Evolutionary conservation across 495 filamentous ascomycete genomes (phyloP).

Genomic region (Tricharina praecox): DNA sequence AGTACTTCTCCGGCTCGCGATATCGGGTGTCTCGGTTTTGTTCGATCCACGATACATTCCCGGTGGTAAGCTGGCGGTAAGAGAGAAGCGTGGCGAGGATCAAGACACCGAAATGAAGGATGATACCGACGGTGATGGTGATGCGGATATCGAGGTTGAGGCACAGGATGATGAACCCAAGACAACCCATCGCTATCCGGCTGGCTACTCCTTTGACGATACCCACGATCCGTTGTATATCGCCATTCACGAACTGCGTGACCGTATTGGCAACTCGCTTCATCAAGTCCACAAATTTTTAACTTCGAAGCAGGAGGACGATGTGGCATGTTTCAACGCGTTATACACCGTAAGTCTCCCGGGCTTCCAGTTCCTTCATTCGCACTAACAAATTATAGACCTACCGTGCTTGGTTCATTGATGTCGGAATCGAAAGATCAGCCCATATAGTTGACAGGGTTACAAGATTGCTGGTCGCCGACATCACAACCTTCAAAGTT

Average conservation of each 20-base stretch:
- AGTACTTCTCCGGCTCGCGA: constrained; percentile 62
- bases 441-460: constrained; percentile 85
- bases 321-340: constrained; percentile 84
- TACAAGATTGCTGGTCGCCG: constrained; percentile 59
- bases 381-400: constrained; percentile 30
- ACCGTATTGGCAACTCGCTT: constrained; percentile 59
- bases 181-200: constrained; percentile 66
- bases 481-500: constrained; percentile 83
- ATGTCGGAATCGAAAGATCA: constrained; percentile 88
- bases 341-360: constrained; percentile 46
- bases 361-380: not conserved
- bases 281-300: constrained; percentile 76
- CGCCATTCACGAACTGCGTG: constrained; percentile 62
- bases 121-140: constrained; percentile 59
- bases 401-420: constrained; percentile 91
- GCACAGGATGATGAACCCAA: constrained; percentile 70
- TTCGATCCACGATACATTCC: constrained; percentile 66
- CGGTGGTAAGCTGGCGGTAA: constrained; percentile 21
- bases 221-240: constrained; percentile 42
- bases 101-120: constrained; percentile 32
- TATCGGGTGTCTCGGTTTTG: constrained; percentile 73
- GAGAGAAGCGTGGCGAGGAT: constrained; percentile 27
- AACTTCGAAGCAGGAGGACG: constrained; percentile 72
- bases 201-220: constrained; percentile 62
- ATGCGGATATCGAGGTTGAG: constrained; percentile 40